Evolutionary conservation across 371 early-diverging fungal species (phyloP).

Genomic region (Sporodiniella umbellata): DNA sequence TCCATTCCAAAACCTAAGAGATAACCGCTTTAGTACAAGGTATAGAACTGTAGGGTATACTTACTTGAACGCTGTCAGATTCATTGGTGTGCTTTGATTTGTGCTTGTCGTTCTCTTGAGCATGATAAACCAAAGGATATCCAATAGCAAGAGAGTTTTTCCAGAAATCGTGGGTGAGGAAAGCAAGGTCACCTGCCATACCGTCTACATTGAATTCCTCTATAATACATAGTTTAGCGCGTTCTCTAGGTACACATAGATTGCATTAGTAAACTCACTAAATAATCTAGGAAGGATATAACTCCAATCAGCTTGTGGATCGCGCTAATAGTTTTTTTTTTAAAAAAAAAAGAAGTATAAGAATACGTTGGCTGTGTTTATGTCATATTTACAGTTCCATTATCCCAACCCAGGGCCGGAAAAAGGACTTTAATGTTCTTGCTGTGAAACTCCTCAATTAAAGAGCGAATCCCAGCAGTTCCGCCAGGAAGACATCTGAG

Average conservation of each 20-base stretch:
- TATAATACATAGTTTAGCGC: background rate
- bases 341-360: background rate
- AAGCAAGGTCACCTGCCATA: slow-evolving; percentile 17
- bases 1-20: slow-evolving; percentile 18
- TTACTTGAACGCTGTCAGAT: background rate
- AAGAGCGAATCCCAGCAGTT: slow-evolving; percentile 18
- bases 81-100: background rate
- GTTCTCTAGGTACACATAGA: background rate
- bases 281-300: slow-evolving; percentile 27
- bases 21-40: background rate
- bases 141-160: slow-evolving; percentile 25
- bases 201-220: slow-evolving; percentile 29
- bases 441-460: slow-evolving; percentile 22
- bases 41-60: background rate
- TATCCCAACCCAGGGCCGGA: slow-evolving; percentile 18
- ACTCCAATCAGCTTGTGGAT: slow-evolving; percentile 27
- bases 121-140: slow-evolving; percentile 22
- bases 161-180: slow-evolving; percentile 24
- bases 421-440: slow-evolving; percentile 21
- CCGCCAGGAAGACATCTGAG: slow-evolving; percentile 28
- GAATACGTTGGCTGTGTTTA: background rate
- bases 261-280: slow-evolving; percentile 8
- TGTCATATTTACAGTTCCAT: background rate
- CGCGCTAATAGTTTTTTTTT: slow-evolving; percentile 9
- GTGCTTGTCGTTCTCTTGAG: slow-evolving; percentile 6